These are phyloP conservation scores for Anthoceros angustus DNA, from an alignment of 225 moss, liverwort and hornwort genomes.

Conservation along the genomic window DNA sequence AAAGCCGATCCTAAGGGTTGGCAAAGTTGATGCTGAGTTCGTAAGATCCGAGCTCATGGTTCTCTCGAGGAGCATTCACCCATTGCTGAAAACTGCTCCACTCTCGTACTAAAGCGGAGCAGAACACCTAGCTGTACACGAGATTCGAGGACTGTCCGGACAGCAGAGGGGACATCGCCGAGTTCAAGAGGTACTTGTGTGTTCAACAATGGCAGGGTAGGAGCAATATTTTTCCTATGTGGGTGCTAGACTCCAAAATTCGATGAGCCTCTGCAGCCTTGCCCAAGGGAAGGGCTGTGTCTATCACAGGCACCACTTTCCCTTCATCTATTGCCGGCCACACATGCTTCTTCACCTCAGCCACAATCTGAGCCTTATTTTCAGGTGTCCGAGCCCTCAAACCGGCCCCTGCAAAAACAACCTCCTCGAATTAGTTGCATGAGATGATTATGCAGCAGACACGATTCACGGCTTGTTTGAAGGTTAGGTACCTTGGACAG, in stretches of 20 bases:
- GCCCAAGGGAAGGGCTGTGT: constrained; percentile 31
- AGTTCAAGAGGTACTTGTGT: too few species aligned
- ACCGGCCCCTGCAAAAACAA: constrained; percentile 27
- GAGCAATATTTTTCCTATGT: constrained; percentile 66
- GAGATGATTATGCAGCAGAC: background rate
- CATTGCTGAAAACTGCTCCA: too few species aligned
- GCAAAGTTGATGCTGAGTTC: too few species aligned
- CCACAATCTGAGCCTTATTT: constrained; percentile 65
- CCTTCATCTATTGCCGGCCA: constrained; percentile 71
- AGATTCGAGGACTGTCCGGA: too few species aligned
- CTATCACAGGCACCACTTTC: constrained; percentile 32
- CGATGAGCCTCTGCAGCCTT: constrained; percentile 50
- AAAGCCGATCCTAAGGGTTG: too few species aligned
- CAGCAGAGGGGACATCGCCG: too few species aligned
- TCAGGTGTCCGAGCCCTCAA: constrained; percentile 34
- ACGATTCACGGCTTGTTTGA: background rate
- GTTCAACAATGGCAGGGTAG: constrained; percentile 1
- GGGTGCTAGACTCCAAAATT: constrained; percentile 38
- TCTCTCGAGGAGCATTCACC: too few species aligned
- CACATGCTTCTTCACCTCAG: constrained; percentile 47
- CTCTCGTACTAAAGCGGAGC: too few species aligned
- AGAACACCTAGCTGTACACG: too few species aligned
- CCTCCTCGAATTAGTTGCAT: background rate
- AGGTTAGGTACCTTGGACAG: constrained; percentile 33
- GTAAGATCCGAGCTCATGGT: too few species aligned